phyloP scores from a whole-genome alignment of 164 flowering plant species.

The Vitis amurensis region DNA sequence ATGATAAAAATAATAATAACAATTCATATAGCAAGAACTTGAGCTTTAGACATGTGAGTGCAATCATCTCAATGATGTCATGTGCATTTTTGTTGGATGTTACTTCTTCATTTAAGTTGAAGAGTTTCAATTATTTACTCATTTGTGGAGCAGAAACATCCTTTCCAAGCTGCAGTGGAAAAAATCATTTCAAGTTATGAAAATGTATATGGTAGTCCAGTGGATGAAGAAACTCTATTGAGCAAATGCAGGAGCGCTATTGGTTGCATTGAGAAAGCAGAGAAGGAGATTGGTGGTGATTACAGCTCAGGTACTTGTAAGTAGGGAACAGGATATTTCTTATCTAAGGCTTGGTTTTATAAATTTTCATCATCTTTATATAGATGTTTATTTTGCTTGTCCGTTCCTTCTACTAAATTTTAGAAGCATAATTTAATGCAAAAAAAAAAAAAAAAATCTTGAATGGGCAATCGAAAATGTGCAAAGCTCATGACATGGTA shows the following conservation, averaged over 20 bases:
- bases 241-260: conserved; percentile 66
- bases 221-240: conserved; percentile 71
- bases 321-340: no score
- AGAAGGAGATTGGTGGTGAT: conserved; percentile 57
- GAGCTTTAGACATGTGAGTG: conserved; percentile 44
- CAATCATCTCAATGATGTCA: background rate
- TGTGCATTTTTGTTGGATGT: background rate
- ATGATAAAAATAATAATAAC: conserved; percentile 18
- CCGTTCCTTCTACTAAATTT: no score
- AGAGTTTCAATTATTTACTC: background rate
- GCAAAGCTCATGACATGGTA: no score
- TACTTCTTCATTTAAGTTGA: background rate
- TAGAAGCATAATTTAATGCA: no score
- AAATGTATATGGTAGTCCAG: conserved; percentile 56
- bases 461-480: no score
- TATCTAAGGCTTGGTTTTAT: no score
- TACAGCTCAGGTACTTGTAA: conserved; percentile 52
- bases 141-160: conserved; percentile 42
- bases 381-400: no score
- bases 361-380: no score
- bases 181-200: conserved; percentile 75
- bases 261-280: conserved; percentile 57
- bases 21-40: conserved; percentile 31
- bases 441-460: no score
- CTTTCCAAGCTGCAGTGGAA: conserved; percentile 61